A percentile compares a stretch with the other conserved stretches of the same genome.
These are phyloP conservation scores for Trichosanthes truncata DNA, from an alignment of 306 rosid species.

Conservation along the genomic window DNA sequence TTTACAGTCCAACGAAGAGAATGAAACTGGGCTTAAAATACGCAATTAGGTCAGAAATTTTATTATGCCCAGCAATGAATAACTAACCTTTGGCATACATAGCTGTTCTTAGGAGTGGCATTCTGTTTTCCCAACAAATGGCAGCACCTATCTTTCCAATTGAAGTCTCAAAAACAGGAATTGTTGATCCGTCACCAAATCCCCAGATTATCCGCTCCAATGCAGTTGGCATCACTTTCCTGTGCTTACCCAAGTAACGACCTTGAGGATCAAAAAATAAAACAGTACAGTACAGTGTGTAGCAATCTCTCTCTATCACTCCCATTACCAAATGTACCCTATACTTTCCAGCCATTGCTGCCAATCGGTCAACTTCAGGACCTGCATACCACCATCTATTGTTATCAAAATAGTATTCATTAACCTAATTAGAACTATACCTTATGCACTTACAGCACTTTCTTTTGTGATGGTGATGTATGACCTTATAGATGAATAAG, in stretches of 20 bases:
- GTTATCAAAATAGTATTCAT: background rate
- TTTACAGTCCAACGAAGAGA: background rate
- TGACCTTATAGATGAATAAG: background rate
- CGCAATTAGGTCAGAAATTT: background rate
- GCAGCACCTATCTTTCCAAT: slow-evolving; percentile 90
- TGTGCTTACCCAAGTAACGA: slow-evolving; percentile 78
- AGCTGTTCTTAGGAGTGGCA: slow-evolving; percentile 88
- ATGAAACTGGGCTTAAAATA: background rate
- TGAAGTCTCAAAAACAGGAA: slow-evolving; percentile 81
- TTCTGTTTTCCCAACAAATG: slow-evolving; percentile 89
- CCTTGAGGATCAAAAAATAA: slow-evolving; percentile 90
- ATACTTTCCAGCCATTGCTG: slow-evolving; percentile 90
- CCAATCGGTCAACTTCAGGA: slow-evolving; percentile 85
- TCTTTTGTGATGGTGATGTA: background rate
- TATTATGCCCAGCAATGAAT: background rate
- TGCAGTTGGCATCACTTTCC: slow-evolving; percentile 84
- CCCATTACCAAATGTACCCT: slow-evolving; percentile 79
- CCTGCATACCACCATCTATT: slow-evolving; percentile 24
- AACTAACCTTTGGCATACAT: slow-evolving; percentile 87
- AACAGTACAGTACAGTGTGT: slow-evolving; percentile 78
- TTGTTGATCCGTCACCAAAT: slow-evolving; percentile 92
- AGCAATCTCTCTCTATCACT: slow-evolving; percentile 89
- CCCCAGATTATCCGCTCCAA: slow-evolving; percentile 88
- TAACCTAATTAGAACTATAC: background rate
- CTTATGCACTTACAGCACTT: background rate